Conservation (phyloP, 345 rosid species). For the Rubroshorea leprosula region DNA sequence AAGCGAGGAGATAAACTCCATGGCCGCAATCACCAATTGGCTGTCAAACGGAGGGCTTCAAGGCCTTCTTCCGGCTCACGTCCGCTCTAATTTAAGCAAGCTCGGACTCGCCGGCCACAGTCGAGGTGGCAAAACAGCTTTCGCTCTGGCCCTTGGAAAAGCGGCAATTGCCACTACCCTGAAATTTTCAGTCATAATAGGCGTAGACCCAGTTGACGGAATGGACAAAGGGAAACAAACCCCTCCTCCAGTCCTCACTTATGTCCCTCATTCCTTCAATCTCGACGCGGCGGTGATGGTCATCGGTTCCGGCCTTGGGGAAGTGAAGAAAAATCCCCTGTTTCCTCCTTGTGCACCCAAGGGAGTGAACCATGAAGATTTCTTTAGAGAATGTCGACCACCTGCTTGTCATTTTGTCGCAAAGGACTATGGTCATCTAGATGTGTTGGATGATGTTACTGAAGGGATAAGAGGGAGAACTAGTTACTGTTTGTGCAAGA, state of each 20-base stretch:
- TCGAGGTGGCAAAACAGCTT: conserved; percentile 85
- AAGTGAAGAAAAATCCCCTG: conserved; percentile 35
- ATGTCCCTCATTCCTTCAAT: conserved; percentile 57
- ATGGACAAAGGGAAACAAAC: conserved; percentile 61
- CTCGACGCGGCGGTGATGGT: conserved; percentile 57
- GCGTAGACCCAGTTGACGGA: conserved; percentile 88
- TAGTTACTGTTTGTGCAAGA: conserved; percentile 64
- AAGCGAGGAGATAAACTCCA: conserved; percentile 50
- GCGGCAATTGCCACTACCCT: conserved; percentile 16
- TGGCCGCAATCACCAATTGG: conserved; percentile 59
- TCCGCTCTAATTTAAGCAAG: conserved; percentile 51
- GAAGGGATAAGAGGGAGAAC: conserved; percentile 51
- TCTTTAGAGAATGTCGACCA: conserved; percentile 52
- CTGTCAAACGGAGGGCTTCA: conserved; percentile 47
- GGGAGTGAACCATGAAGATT: conserved; percentile 68
- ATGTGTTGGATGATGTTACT: conserved; percentile 79
- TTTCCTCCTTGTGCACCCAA: conserved; percentile 77
- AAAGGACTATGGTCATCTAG: conserved; percentile 70
- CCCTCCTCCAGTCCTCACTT: conserved; percentile 67
- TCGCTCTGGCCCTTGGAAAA: conserved; percentile 53
- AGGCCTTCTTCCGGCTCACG: conserved; percentile 44
- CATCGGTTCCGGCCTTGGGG: conserved; percentile 76
- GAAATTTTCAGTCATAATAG: conserved; percentile 57
- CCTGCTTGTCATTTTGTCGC: conserved; percentile 75
- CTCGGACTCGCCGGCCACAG: conserved; percentile 77